Evolutionary conservation across 768 basidiomycete genomes (phyloP).

Genomic region (Naematelia aurantialba): DNA sequence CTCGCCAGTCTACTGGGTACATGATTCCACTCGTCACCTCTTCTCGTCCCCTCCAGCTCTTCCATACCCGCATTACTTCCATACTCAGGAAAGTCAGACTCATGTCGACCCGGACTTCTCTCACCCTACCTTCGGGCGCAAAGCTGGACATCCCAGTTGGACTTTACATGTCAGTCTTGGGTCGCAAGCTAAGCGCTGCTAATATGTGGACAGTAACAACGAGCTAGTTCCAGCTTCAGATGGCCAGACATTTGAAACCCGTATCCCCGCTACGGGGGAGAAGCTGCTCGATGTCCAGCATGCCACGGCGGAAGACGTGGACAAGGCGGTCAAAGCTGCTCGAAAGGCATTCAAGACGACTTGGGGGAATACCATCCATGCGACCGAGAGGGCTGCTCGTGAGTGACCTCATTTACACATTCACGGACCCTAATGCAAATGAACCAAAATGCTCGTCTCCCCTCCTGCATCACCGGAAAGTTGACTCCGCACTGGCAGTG

Average conservation of each 20-base stretch:
- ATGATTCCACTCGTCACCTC: background rate
- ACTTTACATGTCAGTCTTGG: background rate
- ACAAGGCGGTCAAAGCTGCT: constrained; percentile 61
- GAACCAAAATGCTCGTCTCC: too few relatives aligned
- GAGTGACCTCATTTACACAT: constrained; percentile 42
- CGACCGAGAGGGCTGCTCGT: constrained; percentile 42
- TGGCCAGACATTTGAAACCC: constrained; percentile 45
- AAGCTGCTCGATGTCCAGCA: constrained; percentile 54
- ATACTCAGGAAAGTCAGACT: background rate
- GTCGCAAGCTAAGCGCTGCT: background rate
- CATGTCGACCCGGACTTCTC: background rate
- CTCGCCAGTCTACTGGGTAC: too few relatives aligned
- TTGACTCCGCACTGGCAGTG: too few relatives aligned
- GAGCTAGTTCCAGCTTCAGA: constrained; percentile 13
- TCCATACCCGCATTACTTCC: background rate
- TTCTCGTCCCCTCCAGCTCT: background rate
- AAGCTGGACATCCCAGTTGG: background rate
- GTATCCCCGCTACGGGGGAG: constrained; percentile 61
- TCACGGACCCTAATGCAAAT: constrained; percentile 1
- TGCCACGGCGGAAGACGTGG: constrained; percentile 68
- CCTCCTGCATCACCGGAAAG: too few relatives aligned
- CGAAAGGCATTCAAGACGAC: constrained; percentile 51
- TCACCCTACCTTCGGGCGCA: background rate
- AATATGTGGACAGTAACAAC: constrained; percentile 11
- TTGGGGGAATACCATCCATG: constrained; percentile 50